A percentile compares a stretch with the other conserved stretches of the same genome.
Evolutionary conservation across 2,329 filamentous ascomycete species (phyloP).

Genomic region (Xylariaceae sp.): DNA sequence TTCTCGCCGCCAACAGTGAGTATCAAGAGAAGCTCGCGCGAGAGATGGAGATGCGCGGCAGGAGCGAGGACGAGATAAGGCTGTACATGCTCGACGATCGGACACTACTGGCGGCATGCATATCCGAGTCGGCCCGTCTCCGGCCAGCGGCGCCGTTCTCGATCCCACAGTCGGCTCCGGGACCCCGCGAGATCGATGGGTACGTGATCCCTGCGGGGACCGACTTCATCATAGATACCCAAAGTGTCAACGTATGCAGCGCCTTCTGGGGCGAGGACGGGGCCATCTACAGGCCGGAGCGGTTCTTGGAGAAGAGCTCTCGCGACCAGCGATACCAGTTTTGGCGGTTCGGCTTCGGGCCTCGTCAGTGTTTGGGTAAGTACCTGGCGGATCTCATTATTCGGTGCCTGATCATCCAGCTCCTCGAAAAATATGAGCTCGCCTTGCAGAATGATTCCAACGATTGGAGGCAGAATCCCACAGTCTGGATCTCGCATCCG

Average conservation of each 20-base stretch:
- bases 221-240: constrained; percentile 40
- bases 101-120: constrained; percentile 29
- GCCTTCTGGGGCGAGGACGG: constrained; percentile 37
- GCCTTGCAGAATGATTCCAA: background rate
- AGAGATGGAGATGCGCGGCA: constrained; percentile 24
- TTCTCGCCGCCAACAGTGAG: constrained; percentile 31
- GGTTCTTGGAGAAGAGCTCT: constrained; percentile 21
- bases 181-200: constrained; percentile 30
- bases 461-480: constrained; percentile 11
- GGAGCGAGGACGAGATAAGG: constrained; percentile 17
- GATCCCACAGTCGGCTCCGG: constrained; percentile 38
- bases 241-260: constrained; percentile 40
- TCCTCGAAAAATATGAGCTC: constrained; percentile 15
- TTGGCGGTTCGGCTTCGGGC: constrained; percentile 45
- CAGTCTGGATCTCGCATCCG: constrained; percentile 17
- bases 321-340: constrained; percentile 33
- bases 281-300: constrained; percentile 31
- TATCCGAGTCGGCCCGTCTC: constrained; percentile 39
- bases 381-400: constrained; percentile 38
- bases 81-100: constrained; percentile 22
- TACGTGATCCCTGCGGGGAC: constrained; percentile 36
- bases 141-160: constrained; percentile 38
- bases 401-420: constrained; percentile 15
- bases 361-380: constrained; percentile 41
- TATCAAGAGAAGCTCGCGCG: constrained; percentile 16